Evolutionary conservation across 2,329 filamentous ascomycete species (phyloP).

Genomic region (Fusarium devonianum): DNA sequence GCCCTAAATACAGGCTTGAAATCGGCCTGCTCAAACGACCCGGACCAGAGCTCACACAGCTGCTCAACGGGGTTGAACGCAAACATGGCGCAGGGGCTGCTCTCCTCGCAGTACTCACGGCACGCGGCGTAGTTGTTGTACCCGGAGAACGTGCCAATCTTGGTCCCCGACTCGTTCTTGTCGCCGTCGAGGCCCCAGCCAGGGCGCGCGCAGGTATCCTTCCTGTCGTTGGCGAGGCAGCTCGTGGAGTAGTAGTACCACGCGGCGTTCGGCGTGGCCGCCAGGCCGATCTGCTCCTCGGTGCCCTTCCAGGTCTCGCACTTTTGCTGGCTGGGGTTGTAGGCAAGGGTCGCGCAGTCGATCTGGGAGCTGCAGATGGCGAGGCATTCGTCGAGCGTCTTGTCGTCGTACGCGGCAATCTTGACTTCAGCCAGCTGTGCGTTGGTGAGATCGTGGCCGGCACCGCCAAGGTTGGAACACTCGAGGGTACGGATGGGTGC

Average conservation of each 20-base stretch:
- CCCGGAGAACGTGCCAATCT: background rate
- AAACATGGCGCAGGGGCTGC: background rate
- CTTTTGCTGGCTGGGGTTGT: background rate
- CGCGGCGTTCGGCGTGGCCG: background rate
- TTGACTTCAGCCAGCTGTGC: background rate
- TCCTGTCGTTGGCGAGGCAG: background rate
- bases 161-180: background rate
- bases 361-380: background rate
- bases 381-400: background rate
- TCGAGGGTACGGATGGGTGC: background rate
- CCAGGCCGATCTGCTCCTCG: background rate
- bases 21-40: background rate
- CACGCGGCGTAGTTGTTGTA: background rate
- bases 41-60: background rate
- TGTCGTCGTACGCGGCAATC: background rate
- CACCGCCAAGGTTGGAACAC: background rate
- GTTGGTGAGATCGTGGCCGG: background rate
- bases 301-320: constrained; percentile 5
- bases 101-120: background rate
- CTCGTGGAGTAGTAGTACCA: constrained; percentile 1
- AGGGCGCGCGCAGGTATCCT: background rate
- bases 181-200: background rate
- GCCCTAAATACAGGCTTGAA: background rate
- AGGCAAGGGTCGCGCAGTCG: background rate
- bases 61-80: background rate